phyloP scores from a whole-genome alignment of 2,329 filamentous ascomycete genomes.

The Periconia macrospinosa region DNA sequence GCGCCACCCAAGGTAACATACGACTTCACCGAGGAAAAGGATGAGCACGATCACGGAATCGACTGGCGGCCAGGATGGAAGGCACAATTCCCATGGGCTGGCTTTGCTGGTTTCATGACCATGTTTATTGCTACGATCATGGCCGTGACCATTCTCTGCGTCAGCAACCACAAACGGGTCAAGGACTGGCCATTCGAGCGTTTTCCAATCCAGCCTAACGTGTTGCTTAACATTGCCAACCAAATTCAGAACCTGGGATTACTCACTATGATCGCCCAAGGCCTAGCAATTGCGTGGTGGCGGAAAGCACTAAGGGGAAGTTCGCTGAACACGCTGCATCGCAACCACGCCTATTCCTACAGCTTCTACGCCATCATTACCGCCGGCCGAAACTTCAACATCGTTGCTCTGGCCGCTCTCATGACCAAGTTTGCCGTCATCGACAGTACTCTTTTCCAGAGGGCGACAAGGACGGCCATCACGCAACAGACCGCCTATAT shows the following conservation, averaged over 20 bases:
- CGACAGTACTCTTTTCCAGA: constrained; percentile 27
- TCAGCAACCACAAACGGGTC: constrained; percentile 17
- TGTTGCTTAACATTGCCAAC: constrained; percentile 27
- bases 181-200: constrained; percentile 20
- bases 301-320: constrained; percentile 24
- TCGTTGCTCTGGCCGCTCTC: constrained; percentile 24
- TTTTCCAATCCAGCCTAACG: constrained; percentile 26
- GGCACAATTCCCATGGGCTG: constrained; percentile 26
- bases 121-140: constrained; percentile 22
- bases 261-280: constrained; percentile 24
- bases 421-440: constrained; percentile 31
- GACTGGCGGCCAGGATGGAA: constrained; percentile 26
- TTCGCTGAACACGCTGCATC: constrained; percentile 19
- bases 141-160: constrained; percentile 16
- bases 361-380: constrained; percentile 27
- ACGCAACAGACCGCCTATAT: constrained; percentile 21
- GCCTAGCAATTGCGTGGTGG: constrained; percentile 30
- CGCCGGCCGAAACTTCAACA: constrained; percentile 23
- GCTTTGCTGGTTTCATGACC: constrained; percentile 19
- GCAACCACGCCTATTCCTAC: constrained; percentile 26
- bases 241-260: constrained; percentile 26
- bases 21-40: background rate
- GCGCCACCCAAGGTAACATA: background rate
- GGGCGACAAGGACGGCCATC: constrained; percentile 20
- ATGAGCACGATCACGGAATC: constrained; percentile 18